A percentile compares a stretch with the other conserved stretches of the same genome.
Conservation (phyloP, 768 basidiomycete species). For the Lactarius evosmus region DNA sequence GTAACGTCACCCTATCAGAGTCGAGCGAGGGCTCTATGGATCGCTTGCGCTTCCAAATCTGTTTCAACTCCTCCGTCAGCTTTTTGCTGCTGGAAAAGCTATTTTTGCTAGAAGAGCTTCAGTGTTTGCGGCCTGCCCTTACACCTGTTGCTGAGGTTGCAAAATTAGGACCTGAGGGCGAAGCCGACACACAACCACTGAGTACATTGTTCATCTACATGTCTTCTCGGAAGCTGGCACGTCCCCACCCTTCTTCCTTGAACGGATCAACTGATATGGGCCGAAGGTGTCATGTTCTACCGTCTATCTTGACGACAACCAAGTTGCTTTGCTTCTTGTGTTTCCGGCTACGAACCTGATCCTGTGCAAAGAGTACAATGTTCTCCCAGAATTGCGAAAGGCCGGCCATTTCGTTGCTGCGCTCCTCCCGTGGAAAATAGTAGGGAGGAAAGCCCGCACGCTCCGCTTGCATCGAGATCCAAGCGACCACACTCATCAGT, state of each 20-base stretch:
- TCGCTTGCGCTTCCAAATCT: conserved; percentile 50
- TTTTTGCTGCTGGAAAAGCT: conserved; percentile 47
- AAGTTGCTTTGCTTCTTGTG: conserved; percentile 56
- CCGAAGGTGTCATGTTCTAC: conserved; percentile 38
- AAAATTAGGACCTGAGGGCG: conserved; percentile 42
- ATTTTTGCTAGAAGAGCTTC: conserved; percentile 48
- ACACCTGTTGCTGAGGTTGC: conserved; percentile 52
- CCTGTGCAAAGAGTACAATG: conserved; percentile 41
- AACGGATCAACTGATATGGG: conserved; percentile 16
- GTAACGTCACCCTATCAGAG: conserved; percentile 49
- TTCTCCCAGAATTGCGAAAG: conserved; percentile 39
- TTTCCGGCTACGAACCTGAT: conserved; percentile 41
- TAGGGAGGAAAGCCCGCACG: conserved; percentile 35
- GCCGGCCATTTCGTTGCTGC: conserved; percentile 40
- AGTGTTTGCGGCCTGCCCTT: conserved; percentile 48
- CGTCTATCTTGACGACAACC: conserved; percentile 43
- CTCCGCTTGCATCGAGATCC: conserved; percentile 13
- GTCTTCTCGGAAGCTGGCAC: conserved; percentile 42
- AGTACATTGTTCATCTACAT: conserved; percentile 46
- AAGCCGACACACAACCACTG: conserved; percentile 42
- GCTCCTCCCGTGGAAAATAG: conserved; percentile 48
- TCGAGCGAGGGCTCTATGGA: conserved; percentile 39
- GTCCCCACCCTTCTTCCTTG: conserved; percentile 4
- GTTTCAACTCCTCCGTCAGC: conserved; percentile 39
- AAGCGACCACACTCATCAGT: conserved; percentile 11